phyloP scores from a whole-genome alignment of 2,329 filamentous ascomycete species.

The Alternaria ventricosa region DNA sequence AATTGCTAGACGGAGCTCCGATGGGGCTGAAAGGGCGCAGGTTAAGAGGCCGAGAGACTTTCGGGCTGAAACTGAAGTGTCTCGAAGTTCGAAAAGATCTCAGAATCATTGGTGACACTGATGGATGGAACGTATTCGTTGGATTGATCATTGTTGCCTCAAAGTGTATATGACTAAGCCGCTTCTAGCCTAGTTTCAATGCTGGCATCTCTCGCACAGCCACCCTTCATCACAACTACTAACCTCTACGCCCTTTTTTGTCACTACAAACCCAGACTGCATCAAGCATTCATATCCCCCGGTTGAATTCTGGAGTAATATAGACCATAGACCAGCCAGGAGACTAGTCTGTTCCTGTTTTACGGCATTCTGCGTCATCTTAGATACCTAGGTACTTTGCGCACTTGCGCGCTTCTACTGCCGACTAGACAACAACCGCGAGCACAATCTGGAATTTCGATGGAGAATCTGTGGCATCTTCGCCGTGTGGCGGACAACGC shows the following conservation, averaged over 20 bases:
- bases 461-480: conserved; percentile 83
- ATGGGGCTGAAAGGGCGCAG: not conserved
- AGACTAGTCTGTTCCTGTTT: not conserved
- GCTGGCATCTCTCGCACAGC: conserved; percentile 3
- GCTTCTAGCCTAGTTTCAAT: conserved; percentile 12
- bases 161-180: conserved; percentile 5
- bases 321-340: not conserved
- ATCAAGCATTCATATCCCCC: not conserved
- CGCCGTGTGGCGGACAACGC: conserved; percentile 86
- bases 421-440: not conserved
- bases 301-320: not conserved
- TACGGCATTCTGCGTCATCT: not conserved
- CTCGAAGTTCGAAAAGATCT: not conserved
- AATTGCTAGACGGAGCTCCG: not conserved
- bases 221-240: conserved; percentile 1
- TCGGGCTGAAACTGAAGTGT: not conserved
- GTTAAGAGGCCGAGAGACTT: not conserved
- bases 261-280: not conserved
- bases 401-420: not conserved
- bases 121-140: not conserved
- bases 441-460: conserved; percentile 14
- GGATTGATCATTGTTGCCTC: conserved; percentile 8
- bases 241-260: not conserved
- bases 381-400: not conserved
- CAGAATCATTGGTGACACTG: conserved; percentile 18